Evolutionary conservation across 148 eudicot genomes (phyloP), one percentile per base, ranked within the genome.

Genomic region (Camellia granthamiana): DNA sequence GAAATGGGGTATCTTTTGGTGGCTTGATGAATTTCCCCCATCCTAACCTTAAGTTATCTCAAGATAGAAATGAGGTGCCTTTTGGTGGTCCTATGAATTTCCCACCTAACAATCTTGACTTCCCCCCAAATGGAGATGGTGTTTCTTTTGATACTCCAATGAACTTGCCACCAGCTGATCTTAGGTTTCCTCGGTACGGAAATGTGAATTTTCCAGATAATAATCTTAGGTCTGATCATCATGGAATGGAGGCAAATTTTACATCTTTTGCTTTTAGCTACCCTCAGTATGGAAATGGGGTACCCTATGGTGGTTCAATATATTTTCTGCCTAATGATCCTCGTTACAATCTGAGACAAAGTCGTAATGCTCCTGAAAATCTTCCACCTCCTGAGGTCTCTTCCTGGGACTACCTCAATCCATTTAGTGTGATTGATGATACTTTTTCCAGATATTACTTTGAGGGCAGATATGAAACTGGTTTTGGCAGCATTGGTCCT

Each of bases 301-400:
- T 72, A 21, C 43, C 75, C 42, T 1, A 72, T 72, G n/a, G 75
- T 52, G 43, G 47, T 75, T 16, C 55, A 21, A 75, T 60, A 54
- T 5, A 60, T 75, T 6, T 13, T 6, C 14, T 19, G 1, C 30
- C 66, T 58, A 9, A 54, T 43, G 51, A n/a, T 43, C 67, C 78
- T 42, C 19, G 61, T 60, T 10, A n/a, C 78, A 75, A 41, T 59
- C 9, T 6, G 12, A 21, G 52, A 14, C 38, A 75, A 19, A 58
- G 16, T 43, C 55, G 55, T 30, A n/a, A 12, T 70, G 23, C 74
- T 44, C 55, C 74, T 6, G 0, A 0, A n/a, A 8, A 51, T 75
- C 78, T 66, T 75, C 77, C 78, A 75, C 42, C 68, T 43, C 55
- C 52, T 54, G 68, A 60, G 68, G 54, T n/a, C 16, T 60, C 78